These are phyloP conservation scores for Melocanna baccifera DNA, from an alignment of 176 grass and related monocot genomes.

Conservation along the genomic window DNA sequence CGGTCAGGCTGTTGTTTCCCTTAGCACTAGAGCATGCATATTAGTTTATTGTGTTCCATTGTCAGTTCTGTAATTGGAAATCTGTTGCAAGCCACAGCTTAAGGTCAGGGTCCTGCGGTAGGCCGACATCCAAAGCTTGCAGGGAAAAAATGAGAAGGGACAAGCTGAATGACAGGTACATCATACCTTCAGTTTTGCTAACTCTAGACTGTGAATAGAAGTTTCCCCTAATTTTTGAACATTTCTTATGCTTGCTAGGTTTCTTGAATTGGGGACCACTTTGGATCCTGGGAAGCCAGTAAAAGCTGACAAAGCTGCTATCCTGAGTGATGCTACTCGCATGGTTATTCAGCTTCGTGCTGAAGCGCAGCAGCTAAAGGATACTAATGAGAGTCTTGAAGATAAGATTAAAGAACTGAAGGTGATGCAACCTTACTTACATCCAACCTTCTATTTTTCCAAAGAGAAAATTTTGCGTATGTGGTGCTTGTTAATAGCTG, in stretches of 20 bases:
- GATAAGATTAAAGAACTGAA: conserved; percentile 79
- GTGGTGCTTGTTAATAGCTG: background rate
- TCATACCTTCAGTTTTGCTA: background rate
- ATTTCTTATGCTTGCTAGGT: conserved; percentile 42
- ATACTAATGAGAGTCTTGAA: conserved; percentile 62
- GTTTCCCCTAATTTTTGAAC: background rate
- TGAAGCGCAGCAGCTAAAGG: conserved; percentile 63
- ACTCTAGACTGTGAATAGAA: background rate
- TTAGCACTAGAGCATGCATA: background rate
- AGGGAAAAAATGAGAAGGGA: conserved; percentile 71
- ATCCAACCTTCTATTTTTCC: background rate
- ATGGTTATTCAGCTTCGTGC: conserved; percentile 66
- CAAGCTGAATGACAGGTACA: conserved; percentile 68
- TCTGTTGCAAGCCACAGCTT: conserved; percentile 40
- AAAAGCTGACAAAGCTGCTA: conserved; percentile 70
- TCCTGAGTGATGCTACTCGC: conserved; percentile 63
- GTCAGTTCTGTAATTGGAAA: conserved; percentile 21
- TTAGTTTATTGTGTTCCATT: background rate
- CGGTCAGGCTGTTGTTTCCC: conserved; percentile 39
- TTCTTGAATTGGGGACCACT: conserved; percentile 61
- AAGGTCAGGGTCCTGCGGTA: conserved; percentile 44
- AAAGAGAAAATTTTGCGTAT: background rate
- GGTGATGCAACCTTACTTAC: conserved; percentile 28
- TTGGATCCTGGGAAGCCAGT: conserved; percentile 67
- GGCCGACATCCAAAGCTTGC: conserved; percentile 62